Evolutionary conservation across 305 asterid genomes (phyloP).

Genomic region (Fraxinus velutina): DNA sequence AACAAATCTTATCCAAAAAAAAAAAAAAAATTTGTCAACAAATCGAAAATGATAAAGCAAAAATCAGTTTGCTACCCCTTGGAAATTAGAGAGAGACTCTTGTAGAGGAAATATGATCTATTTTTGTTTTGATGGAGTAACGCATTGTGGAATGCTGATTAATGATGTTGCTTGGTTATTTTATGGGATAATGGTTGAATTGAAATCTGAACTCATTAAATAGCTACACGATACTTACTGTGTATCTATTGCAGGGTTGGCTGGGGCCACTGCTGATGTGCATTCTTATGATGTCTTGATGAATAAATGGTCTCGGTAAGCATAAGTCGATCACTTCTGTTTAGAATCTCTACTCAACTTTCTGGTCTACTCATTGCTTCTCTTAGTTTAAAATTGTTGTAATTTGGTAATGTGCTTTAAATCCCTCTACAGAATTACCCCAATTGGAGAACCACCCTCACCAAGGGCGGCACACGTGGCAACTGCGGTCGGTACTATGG

Average conservation of each 20-base stretch:
- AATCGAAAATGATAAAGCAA: not conserved
- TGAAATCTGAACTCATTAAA: not conserved
- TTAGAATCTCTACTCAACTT: not conserved
- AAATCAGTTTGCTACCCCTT: not conserved
- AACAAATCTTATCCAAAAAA: not conserved
- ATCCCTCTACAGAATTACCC: constrained; percentile 61
- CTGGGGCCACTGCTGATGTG: constrained; percentile 98
- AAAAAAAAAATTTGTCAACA: not conserved
- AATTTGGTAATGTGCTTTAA: constrained; percentile 6
- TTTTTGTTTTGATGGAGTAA: not conserved
- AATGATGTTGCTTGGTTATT: not conserved
- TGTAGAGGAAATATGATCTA: not conserved
- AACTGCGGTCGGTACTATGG: constrained; percentile 97
- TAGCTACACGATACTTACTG: constrained; percentile 22
- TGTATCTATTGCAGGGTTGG: constrained; percentile 63
- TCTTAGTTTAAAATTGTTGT: not conserved
- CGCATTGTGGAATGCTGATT: not conserved
- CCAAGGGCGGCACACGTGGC: constrained; percentile 99
- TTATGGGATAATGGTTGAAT: not conserved
- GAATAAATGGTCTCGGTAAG: constrained; percentile 94
- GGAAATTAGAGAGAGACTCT: not conserved
- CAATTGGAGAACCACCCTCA: constrained; percentile 98
- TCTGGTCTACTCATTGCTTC: not conserved
- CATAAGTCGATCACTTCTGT: not conserved
- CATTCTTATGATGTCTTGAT: constrained; percentile 87